Evolutionary conservation across 78 protist genomes (phyloP), one percentile per base, ranked within the genome.

Genomic region (Polysphondylium violaceum): DNA sequence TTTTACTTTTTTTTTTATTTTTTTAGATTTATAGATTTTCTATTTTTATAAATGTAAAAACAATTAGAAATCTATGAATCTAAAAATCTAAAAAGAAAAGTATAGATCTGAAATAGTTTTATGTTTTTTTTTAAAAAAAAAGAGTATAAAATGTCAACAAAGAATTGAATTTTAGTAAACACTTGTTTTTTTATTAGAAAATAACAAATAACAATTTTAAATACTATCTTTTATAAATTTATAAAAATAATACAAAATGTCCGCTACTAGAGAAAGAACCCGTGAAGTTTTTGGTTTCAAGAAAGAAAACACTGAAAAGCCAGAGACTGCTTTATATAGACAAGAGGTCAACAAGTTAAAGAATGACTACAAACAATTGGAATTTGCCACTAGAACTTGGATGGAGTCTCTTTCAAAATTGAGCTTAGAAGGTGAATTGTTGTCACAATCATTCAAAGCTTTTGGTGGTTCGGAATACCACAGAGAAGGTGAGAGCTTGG

Each of bases 231-330:
- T 17, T 2, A 23, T 23, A 17, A 11, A 11, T 35, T 1, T 21
- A 64, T 64, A 36, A 64, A 21, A 9, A 21, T 58, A 4, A 1
- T 35, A 33, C 12, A 61, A 65, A 40, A 65, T 65, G 73, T 65
- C 73, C 19, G 73, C 73, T 21, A 65, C 73, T 38, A 65, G 73
- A 65, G 73, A 65, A 65, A 65, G 73, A 65, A 65, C 73, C 7
- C 33, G 73, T 38, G 73, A 65, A 38, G 73, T 65, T 5, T 65
- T 65, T 38, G 73, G 73, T 38, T 65, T 65, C 73, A 65, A 65
- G n/a, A 65, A 65, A 38, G 73, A 65, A 65, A 65, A 65, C 17
- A 29, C 40, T 4, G 73, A 65, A 38, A 33, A 65, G 19, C 73
- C 73, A 65, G 40, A 65, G 33, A 51, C 40, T 65, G 36, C 43